Evolutionary conservation across 2,329 filamentous ascomycete genomes (phyloP).

Genomic region (Talaromyces marneffei): DNA sequence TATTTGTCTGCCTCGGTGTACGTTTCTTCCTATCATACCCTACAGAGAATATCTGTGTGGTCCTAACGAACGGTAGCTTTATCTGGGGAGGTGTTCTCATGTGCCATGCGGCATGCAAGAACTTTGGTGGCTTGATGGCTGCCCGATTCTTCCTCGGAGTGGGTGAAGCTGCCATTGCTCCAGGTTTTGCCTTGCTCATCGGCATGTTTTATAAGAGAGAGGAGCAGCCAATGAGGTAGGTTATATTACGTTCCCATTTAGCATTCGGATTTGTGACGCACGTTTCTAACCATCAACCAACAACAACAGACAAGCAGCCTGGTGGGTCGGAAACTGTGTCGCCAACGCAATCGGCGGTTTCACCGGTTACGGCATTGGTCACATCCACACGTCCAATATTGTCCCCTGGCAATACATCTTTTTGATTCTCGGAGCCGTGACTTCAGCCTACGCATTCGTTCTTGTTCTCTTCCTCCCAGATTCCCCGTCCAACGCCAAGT

Average conservation of each 20-base stretch:
- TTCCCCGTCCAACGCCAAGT: constrained; percentile 49
- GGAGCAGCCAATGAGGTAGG: constrained; percentile 44
- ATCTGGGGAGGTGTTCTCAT: constrained; percentile 45
- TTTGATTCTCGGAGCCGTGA: constrained; percentile 56
- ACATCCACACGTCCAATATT: not conserved
- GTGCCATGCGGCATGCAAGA: constrained; percentile 44
- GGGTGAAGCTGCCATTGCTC: constrained; percentile 48
- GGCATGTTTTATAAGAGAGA: constrained; percentile 43
- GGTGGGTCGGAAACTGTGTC: constrained; percentile 7
- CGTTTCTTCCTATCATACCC: not conserved
- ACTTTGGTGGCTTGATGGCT: constrained; percentile 43
- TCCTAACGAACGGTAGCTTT: not conserved
- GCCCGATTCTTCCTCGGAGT: constrained; percentile 50
- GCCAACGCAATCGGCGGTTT: not conserved
- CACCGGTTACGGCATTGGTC: constrained; percentile 43
- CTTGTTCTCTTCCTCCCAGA: constrained; percentile 55
- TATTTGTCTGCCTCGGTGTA: constrained; percentile 6
- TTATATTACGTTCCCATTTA: not conserved
- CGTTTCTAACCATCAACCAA: not conserved
- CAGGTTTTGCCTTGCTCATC: constrained; percentile 41
- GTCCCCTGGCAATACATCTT: constrained; percentile 41
- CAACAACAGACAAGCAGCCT: constrained; percentile 1
- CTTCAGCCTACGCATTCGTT: constrained; percentile 52
- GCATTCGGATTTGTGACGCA: not conserved
- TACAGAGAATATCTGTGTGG: too few relatives aligned